These are phyloP conservation scores for Raffaelea ambrosiae DNA, from an alignment of 2,329 filamentous ascomycete genomes.

Conservation along the genomic window DNA sequence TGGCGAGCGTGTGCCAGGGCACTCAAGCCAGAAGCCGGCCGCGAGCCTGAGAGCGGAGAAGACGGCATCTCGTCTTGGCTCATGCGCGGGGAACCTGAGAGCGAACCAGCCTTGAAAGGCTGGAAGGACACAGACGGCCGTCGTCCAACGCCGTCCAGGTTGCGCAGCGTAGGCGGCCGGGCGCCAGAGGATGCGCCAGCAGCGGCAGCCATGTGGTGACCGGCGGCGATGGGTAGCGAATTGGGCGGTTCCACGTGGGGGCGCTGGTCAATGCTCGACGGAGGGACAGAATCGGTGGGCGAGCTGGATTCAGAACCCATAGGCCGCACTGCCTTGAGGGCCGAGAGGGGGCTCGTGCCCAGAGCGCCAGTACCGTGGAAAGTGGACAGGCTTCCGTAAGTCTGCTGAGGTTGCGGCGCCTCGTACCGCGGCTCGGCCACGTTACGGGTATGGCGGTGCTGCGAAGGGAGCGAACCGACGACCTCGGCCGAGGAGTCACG, in stretches of 20 bases:
- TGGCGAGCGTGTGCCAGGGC: conserved; percentile 54
- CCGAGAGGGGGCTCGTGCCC: conserved; percentile 81
- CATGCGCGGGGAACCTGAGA: conserved; percentile 73
- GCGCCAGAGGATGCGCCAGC: not conserved
- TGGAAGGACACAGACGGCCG: conserved; percentile 84
- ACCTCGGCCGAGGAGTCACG: conserved; percentile 40
- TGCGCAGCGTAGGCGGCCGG: conserved; percentile 27
- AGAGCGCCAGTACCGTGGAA: conserved; percentile 72
- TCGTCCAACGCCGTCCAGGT: conserved; percentile 48
- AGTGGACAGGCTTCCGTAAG: conserved; percentile 83
- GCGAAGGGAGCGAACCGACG: conserved; percentile 62
- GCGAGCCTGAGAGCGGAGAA: conserved; percentile 41
- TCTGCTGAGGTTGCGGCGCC: conserved; percentile 41
- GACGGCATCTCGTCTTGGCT: conserved; percentile 38
- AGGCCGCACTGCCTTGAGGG: conserved; percentile 60
- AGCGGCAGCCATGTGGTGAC: not conserved
- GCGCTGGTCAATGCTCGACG: conserved; percentile 31
- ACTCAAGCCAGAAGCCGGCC: conserved; percentile 38
- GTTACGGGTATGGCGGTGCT: conserved; percentile 41
- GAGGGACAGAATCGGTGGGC: conserved; percentile 39
- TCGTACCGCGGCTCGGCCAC: conserved; percentile 39
- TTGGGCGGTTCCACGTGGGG: conserved; percentile 30
- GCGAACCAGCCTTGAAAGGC: conserved; percentile 89
- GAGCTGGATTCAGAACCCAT: conserved; percentile 56
- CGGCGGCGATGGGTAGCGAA: conserved; percentile 43